Base-by-base conservation (phyloP, 805 yeast genomes). In the Starmerella geochares region DNA sequence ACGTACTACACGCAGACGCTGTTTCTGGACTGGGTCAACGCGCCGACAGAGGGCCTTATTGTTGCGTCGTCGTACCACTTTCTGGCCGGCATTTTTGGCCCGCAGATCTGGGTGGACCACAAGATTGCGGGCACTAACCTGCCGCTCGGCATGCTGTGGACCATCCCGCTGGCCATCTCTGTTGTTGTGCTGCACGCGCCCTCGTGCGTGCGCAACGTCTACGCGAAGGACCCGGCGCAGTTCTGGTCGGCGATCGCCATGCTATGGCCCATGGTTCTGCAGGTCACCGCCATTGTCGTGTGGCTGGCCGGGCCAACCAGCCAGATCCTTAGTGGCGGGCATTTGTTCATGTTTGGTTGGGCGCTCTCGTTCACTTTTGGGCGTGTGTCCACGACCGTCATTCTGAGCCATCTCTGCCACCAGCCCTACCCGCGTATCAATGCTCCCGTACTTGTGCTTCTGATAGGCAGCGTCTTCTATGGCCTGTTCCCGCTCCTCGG, bases 41-140 rank as follows among this genome's bases (percentile, higher is more conserved):
- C 97, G 0, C 98, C 98, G 1, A 96, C 92, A 6, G 97, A 92
- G 67, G 98, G 97, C 4, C 83, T 90, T 28, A 62, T 87, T 53
- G 72, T 83, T 65, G 75, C 87, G 42, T 68, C 77, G 25, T 60
- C 57, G 0, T 69, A 81, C 27, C 87, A 79, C 66, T 51, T 78
- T 5, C 46, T 75, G 16, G 80, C 95, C 0, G 95, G 86, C 2
- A 49, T 80, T 37, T 67, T 69, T 50, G 96, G 96, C 2, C 56
- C 60, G n/a, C 42, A 46, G 42, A 11, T 54, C 42, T 41, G 50
- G 52, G 19, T 40, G 13, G 41, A 50, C 21, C 47, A 43, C 27
- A 33, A 25, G 20, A 43, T 51, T 24, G 50, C 50, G 49, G 49
- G 52, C 25, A 41, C 49, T 25, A 16, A 37, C 14, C 24, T 45